Conservation (phyloP, 139 green algal genomes). For the Astrephomene gubernaculifera region DNA sequence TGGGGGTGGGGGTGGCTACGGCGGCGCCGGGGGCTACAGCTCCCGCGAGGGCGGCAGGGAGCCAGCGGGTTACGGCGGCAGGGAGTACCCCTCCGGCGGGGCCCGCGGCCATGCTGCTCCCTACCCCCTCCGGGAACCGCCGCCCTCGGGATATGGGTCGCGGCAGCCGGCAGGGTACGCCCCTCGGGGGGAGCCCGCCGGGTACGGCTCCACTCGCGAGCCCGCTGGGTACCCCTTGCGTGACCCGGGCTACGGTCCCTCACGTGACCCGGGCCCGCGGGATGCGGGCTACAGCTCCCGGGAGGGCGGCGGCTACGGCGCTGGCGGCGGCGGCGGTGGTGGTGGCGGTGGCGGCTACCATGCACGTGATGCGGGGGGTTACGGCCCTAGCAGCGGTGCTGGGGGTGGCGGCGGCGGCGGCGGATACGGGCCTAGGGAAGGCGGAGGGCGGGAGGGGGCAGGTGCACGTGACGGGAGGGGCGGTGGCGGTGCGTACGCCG, state of each 20-base stretch:
- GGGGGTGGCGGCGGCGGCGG: not conserved
- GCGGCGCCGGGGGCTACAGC: too few relatives aligned
- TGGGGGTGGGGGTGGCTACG: too few relatives aligned
- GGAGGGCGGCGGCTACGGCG: not conserved
- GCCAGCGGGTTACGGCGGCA: too few relatives aligned
- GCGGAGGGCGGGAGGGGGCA: too few relatives aligned
- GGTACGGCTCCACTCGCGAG: conserved; percentile 15
- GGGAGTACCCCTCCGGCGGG: too few relatives aligned
- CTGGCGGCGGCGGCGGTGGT: not conserved
- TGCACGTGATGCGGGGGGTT: not conserved
- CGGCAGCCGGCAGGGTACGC: not conserved
- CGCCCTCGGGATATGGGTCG: too few relatives aligned
- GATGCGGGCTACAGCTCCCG: not conserved
- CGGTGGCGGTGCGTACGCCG: conserved; percentile 4
- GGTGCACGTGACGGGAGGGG: too few relatives aligned
- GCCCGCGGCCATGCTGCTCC: not conserved
- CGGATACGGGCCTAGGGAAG: not conserved
- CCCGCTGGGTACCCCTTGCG: too few relatives aligned
- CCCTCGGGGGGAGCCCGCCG: not conserved
- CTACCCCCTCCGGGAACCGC: too few relatives aligned
- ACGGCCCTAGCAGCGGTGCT: not conserved
- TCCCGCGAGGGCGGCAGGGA: too few relatives aligned
- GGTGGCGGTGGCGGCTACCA: not conserved
- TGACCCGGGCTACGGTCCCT: not conserved
- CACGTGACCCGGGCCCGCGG: not conserved